These are phyloP conservation scores for Plantago coronopus DNA, from an alignment of 305 asterid genomes.

Conservation along the genomic window DNA sequence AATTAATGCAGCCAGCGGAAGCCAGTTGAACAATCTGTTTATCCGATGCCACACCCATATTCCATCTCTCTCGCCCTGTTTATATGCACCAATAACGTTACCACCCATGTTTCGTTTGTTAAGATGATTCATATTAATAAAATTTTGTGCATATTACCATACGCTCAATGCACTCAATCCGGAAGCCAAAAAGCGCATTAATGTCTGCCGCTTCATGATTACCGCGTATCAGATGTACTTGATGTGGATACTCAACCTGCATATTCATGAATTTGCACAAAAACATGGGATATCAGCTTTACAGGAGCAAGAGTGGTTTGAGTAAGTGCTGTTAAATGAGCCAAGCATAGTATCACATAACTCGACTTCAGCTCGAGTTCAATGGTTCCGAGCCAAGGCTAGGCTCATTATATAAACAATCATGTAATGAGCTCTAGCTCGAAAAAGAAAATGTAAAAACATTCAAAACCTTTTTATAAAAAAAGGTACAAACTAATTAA, in stretches of 20 bases:
- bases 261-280: slow-evolving; percentile 24
- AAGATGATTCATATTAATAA: slow-evolving; percentile 16
- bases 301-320: slow-evolving; percentile 1
- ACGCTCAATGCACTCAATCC: slow-evolving; percentile 69
- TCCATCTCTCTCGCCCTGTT: slow-evolving; percentile 73
- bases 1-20: slow-evolving; percentile 63
- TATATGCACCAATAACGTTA: slow-evolving; percentile 22
- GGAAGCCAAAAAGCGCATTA: slow-evolving; percentile 98
- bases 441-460: too few species aligned
- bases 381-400: too few species aligned
- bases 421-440: too few species aligned
- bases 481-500: too few species aligned
- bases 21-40: slow-evolving; percentile 71
- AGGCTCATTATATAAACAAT: too few species aligned
- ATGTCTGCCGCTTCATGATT: slow-evolving; percentile 99
- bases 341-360: too few species aligned
- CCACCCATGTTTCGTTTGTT: slow-evolving; percentile 8
- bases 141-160: slow-evolving; percentile 39
- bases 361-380: too few species aligned
- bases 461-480: too few species aligned
- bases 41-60: slow-evolving; percentile 72
- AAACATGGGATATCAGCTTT: slow-evolving; percentile 2
- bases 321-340: too few species aligned
- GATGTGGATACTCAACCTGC: slow-evolving; percentile 87
- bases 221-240: slow-evolving; percentile 92